Evolutionary conservation across 371 early-diverging fungal genomes (phyloP), one percentile per base, ranked within the genome.

Genomic region (Mortierella sp.): DNA sequence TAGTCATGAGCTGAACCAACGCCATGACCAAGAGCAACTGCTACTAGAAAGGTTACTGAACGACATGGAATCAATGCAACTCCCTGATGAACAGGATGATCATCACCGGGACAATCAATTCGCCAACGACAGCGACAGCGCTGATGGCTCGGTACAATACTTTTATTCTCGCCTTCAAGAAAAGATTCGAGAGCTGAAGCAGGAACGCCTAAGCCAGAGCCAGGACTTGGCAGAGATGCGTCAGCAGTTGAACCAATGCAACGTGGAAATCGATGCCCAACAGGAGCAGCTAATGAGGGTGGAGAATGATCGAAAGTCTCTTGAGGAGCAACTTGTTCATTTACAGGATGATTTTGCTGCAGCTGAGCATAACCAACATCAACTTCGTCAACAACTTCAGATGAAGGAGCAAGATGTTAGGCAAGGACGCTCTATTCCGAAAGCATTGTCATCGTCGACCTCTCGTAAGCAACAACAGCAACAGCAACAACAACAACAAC

Each of bases 331-430:
- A 43, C 22, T 62, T 0, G 16, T 45, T 22, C 67, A 45, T 8
- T 18, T 75, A 20, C 68, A 68, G 35, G 66, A 75, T 1, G 66
- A 79, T n/a, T 40, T 71, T 2, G 69, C 45, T 8, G 22, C 26
- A 3, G 60, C 69, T 3, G 63, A 49, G 30, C 57, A 71, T 22
- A 62, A 65, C 3, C 67, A 66, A n/a, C 68, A 61, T 3, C 68
- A 62, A 6, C 73, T 78, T 12, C 62, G 67, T 55, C 62, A 70
- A 28, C 70, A 67, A 63, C 39, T 73, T 35, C 70, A 71, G 54
- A 54, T 28, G 30, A 60, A 24, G 20, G 51, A 64, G 3, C 35
- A 60, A 26, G 47, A 66, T 14, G 18, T 39, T 1, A 65, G 47
- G 8, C 35, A 66, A 43, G 66, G 35, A 18, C 32, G 30, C 5